Percentiles rank a stretch among this genome's conserved stretches.
phyloP scores from a whole-genome alignment of 306 rosid species.

The Herpetospermum pedunculosum region DNA sequence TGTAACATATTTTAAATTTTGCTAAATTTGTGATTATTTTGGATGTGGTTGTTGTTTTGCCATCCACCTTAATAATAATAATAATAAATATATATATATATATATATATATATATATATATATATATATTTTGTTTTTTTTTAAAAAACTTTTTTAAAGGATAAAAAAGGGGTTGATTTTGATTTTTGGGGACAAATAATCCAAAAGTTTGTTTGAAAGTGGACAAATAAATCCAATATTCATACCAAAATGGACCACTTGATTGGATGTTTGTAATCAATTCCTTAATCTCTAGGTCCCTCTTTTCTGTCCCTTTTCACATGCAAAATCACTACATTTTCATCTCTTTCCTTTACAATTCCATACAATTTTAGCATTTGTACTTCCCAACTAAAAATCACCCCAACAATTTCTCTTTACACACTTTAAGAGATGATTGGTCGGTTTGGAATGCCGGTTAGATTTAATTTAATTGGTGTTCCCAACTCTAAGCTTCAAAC shows the following conservation, averaged over 20 bases:
- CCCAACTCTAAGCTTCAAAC: no score
- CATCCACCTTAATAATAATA: no score
- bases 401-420: background rate
- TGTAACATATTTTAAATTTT: no score
- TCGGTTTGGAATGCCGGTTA: no score
- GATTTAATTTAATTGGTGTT: no score
- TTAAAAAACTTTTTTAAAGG: background rate
- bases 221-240: constrained; percentile 2
- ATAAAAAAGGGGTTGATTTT: background rate
- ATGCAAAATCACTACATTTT: background rate
- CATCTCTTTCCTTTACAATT: background rate
- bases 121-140: no score
- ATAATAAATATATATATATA: no score
- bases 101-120: no score
- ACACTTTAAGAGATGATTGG: no score
- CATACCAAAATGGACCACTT: background rate
- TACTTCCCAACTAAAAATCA: background rate
- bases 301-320: background rate
- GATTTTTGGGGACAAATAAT: background rate
- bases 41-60: no score
- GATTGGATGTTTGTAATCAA: constrained; percentile 4
- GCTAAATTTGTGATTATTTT: no score
- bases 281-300: background rate
- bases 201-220: constrained; percentile 2
- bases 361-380: background rate